Evolutionary conservation across 108 stramenopile species (phyloP).

Genomic region (Skeletonema potamos): DNA sequence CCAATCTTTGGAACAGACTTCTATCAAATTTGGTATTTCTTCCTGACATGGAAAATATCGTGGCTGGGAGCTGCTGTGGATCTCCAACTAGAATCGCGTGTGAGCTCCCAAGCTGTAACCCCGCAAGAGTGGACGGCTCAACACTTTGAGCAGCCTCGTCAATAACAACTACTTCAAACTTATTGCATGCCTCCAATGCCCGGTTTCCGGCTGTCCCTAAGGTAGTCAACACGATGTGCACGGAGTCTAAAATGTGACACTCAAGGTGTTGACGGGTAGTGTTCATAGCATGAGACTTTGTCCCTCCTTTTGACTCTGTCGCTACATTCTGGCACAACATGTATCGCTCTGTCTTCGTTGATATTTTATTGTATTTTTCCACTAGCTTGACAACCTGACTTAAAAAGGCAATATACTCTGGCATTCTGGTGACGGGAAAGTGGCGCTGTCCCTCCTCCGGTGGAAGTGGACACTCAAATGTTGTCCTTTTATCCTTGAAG

Average conservation of each 20-base stretch:
- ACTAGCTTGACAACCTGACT: slow-evolving; percentile 73
- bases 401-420: slow-evolving; percentile 74
- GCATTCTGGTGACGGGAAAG: slow-evolving; percentile 67
- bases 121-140: slow-evolving; percentile 94
- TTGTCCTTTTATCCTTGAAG: slow-evolving; percentile 59
- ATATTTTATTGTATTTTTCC: slow-evolving; percentile 69
- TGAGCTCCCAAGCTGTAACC: slow-evolving; percentile 84
- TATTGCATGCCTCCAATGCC: slow-evolving; percentile 77
- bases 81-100: slow-evolving; percentile 97
- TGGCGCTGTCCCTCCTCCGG: slow-evolving; percentile 75
- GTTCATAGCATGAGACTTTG: slow-evolving; percentile 36
- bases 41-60: slow-evolving; percentile 89
- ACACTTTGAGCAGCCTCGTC: slow-evolving; percentile 98
- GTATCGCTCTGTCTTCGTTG: slow-evolving; percentile 66
- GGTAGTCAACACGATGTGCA: slow-evolving; percentile 96
- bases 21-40: slow-evolving; percentile 86
- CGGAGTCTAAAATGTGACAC: slow-evolving; percentile 82
- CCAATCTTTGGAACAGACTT: slow-evolving; percentile 95
- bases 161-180: slow-evolving; percentile 96
- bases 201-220: slow-evolving; percentile 90
- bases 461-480: slow-evolving; percentile 79
- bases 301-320: slow-evolving; percentile 16
- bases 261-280: slow-evolving; percentile 65
- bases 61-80: slow-evolving; percentile 96
- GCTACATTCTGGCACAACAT: slow-evolving; percentile 41